phyloP scores from a whole-genome alignment of 1,284 basidiomycete species.

The Fomitopsis schrenkii region DNA sequence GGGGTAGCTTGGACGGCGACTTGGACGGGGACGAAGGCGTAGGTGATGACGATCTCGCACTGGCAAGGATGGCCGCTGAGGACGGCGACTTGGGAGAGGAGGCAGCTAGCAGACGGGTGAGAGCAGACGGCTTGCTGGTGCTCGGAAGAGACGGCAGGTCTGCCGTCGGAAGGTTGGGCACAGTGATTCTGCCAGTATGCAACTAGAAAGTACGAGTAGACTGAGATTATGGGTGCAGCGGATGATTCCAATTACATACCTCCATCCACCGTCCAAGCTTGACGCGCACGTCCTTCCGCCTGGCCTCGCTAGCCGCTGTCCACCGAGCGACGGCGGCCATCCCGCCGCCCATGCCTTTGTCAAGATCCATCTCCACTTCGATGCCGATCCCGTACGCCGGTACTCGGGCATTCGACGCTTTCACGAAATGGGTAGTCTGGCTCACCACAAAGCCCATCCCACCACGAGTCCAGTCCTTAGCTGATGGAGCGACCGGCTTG shows the following conservation, averaged over 20 bases:
- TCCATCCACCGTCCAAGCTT: conserved; percentile 65
- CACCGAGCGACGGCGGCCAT: conserved; percentile 84
- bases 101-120: conserved; percentile 66
- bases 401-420: conserved; percentile 58
- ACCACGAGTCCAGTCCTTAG: conserved; percentile 67
- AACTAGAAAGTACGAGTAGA: conserved; percentile 35
- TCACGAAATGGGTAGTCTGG: conserved; percentile 66
- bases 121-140: conserved; percentile 53
- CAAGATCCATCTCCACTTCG: conserved; percentile 79
- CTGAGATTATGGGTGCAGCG: background rate
- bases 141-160: conserved; percentile 55
- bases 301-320: conserved; percentile 63
- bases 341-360: conserved; percentile 70
- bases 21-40: conserved; percentile 28
- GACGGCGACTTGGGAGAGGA: conserved; percentile 58
- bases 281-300: conserved; percentile 49
- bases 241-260: conserved; percentile 33
- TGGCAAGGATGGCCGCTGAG: conserved; percentile 36
- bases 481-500: conserved; percentile 19
- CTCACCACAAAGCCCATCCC: conserved; percentile 73
- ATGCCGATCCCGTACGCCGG: conserved; percentile 81
- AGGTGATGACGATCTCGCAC: conserved; percentile 44
- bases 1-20: conserved; percentile 25
- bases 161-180: conserved; percentile 63
- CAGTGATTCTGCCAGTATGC: conserved; percentile 35